Evolutionary conservation across 805 yeast genomes (phyloP), one percentile per base, ranked within the genome.

Genomic region (Scheffersomyces coipomensis): DNA sequence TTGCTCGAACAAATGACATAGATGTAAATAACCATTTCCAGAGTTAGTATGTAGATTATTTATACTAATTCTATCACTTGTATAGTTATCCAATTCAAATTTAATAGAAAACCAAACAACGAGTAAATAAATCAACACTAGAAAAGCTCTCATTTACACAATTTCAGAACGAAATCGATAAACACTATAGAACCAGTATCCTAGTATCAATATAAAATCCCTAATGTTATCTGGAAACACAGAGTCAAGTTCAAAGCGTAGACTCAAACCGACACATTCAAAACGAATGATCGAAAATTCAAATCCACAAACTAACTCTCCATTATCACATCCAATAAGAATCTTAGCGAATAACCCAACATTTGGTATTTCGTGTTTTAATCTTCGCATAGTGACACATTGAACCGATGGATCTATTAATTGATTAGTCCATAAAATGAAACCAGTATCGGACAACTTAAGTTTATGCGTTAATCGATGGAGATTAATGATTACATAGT

Each of bases 381-480:
- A 29, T 67, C 55, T 69, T 49, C 70, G 75, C 75, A 69, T 60
- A 68, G 59, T 56, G 75, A 69, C 75, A 69, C 75, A 68, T 68
- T 62, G 72, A 52, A 49, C 66, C 72, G 73, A 59, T 62, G 71
- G 61, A 40, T 62, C 64, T 44, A n/a, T 38, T 39, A 37, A 49
- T 41, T 46, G 64, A 57, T 53, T 50, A 51, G 62, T 47, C 43
- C 18, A 31, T 33, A 23, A n/a, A 27, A 13, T 22, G 12, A 21
- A 37, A 44, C 51, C 51, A 44, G 49, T 51, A 64, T 52, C 73
- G 70, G 68, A 38, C 74, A 68, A 69, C 75, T 69, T 68, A 69
- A 69, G 73, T 66, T 42, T 64, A 57, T 63, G 71, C 71, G 66
- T 33, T 21, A n/a, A 19, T 19, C n/a, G n/a, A n/a, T n/a, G n/a